These are phyloP conservation scores for Lactifluus subvellereus DNA, from an alignment of 768 basidiomycete genomes.

Conservation along the genomic window DNA sequence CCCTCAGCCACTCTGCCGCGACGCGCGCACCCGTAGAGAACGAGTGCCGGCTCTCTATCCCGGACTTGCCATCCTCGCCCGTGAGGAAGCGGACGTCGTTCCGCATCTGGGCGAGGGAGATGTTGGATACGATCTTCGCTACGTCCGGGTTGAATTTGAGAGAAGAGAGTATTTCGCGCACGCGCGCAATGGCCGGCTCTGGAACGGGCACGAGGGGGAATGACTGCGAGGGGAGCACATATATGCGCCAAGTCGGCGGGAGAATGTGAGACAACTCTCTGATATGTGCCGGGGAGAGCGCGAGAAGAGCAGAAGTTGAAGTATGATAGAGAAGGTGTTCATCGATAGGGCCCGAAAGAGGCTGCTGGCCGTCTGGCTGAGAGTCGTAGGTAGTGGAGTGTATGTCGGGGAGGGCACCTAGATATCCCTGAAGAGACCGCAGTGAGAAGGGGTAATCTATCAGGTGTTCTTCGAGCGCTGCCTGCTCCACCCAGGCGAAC, in stretches of 20 bases:
- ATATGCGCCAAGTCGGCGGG: conserved; percentile 71
- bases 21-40: conserved; percentile 60
- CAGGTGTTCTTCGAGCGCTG: conserved; percentile 40
- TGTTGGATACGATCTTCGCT: conserved; percentile 59
- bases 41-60: conserved; percentile 75
- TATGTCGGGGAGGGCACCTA: conserved; percentile 21
- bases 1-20: conserved; percentile 73
- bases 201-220: conserved; percentile 52
- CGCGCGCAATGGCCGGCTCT: conserved; percentile 44
- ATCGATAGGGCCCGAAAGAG: conserved; percentile 22
- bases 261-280: conserved; percentile 51
- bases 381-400: not conserved
- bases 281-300: conserved; percentile 39
- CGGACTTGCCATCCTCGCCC: conserved; percentile 70
- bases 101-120: conserved; percentile 60
- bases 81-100: conserved; percentile 78
- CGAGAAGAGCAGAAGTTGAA: conserved; percentile 43
- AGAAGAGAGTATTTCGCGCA: conserved; percentile 49
- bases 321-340: conserved; percentile 40
- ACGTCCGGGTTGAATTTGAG: conserved; percentile 67
- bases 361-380: conserved; percentile 8
- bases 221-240: conserved; percentile 49
- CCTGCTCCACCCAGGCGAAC: conserved; percentile 36
- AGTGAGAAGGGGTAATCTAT: conserved; percentile 12
- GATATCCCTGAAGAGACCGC: not conserved